Base-by-base conservation (phyloP, 495 filamentous ascomycete genomes). In the Podospora pseudopauciseta region DNA sequence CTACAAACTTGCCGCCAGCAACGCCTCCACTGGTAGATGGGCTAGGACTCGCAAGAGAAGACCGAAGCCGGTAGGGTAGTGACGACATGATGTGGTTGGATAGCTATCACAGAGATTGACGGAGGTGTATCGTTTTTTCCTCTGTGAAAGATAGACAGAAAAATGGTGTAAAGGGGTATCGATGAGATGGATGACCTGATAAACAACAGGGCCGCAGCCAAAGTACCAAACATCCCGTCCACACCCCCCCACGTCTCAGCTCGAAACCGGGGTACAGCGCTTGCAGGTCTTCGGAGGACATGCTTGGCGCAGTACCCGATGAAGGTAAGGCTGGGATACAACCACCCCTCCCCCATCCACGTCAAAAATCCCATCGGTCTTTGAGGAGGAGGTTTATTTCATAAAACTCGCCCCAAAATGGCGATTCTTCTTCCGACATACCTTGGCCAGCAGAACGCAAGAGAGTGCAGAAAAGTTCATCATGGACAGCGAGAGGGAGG, bases 1-100 rank as follows among this genome's bases (percentile, higher is more conserved):
- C 73, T 16, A 76, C 56, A 26, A 61, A 71, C 57, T 53, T 69
- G 19, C 26, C 26, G 19, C 56, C 56, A 23, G 56, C 39, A 16
- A 49, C 39, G 2, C 13, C 39, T 13, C 39, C 39, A 49, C 9
- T 49, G 15, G 13, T 49, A 13, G 39, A 2, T 2, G 39, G 39
- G 13, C 39, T 49, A 13, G 15, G 9, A 13, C 39, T 49, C 9
- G 5, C 39, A 13, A 49, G 39, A 49, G 39, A 49, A 49, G 39
- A 9, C 39, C 39, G 9, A 5, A 11, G 39, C 39, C 39, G 39
- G 13, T 49, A 49, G 39, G 39, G 39, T 49, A 49, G 15, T 5
- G 39, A 49, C 39, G 39, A 49, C 39, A 49, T 49, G 5, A 16
- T 16, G 39, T 49, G 39, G 7, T 49, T 13, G 39, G 39, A 49